Evolutionary conservation across 306 rosid species (phyloP), one percentile per base, ranked within the genome.

Genomic region (Cicer pinnatifidum): DNA sequence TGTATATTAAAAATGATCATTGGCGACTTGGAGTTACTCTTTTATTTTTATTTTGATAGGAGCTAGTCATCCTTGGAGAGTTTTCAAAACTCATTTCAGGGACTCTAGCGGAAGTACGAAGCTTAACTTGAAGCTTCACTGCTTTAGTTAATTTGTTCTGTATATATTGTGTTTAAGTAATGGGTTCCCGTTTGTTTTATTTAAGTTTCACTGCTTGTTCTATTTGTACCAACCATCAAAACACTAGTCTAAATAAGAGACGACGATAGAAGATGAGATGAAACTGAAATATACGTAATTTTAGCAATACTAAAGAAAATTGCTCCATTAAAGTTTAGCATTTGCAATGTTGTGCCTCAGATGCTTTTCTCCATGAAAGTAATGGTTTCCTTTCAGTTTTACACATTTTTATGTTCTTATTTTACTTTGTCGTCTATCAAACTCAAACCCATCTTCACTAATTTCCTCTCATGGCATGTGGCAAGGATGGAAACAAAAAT

Each of bases 11-110:
- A 45, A 61, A 51, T 67, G 48, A 69, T 52, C 72, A 15, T 67
- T 67, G 79, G 76, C 71, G 15, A 78, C 23, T 77, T 68, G 20
- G 65, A 68, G 11, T 38, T 72, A 11, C 38, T 45, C 38, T 40
- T 75, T 67, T 73, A 50, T 80, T 59, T 57, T 33, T 48, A 50
- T 75, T 75, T 83, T 83, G 41, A 43, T 83, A 79, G 86, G 83
- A 74, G 33, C 54, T 74, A 78, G 80, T 69, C 70, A 52, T 70
- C 71, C 45, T 64, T 54, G 38, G 35, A 62, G 81, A 82, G 80
- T 78, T 69, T 41, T 44, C 65, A 63, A 53, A 52, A 68, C 15
- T 52, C 57, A 39, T 63, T 69, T 28, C 20, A 44, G 44, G 33
- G 69, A 82, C 52, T 69, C 59, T 9, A 3, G 52, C 47, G 46